These are phyloP conservation scores for Cladosporium sp. DNA, from an alignment of 2,329 filamentous ascomycete genomes.

Conservation along the genomic window DNA sequence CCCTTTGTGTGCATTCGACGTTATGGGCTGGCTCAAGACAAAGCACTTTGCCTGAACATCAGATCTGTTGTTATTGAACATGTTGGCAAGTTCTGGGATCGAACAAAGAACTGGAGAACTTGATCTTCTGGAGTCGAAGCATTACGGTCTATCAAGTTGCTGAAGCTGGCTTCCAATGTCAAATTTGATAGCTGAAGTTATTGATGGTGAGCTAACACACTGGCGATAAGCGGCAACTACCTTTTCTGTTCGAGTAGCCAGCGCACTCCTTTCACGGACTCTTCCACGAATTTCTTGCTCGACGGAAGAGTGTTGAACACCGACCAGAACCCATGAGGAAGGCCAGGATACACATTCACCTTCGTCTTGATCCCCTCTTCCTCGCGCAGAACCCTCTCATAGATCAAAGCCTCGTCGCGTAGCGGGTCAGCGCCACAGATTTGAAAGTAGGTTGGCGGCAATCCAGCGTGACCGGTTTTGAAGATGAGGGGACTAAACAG, in stretches of 20 bases:
- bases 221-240: not conserved
- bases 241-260: conserved; percentile 33
- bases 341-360: conserved; percentile 44
- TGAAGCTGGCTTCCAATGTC: too few relatives aligned
- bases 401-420: conserved; percentile 51
- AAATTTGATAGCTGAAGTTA: not conserved
- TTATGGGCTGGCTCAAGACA: not conserved
- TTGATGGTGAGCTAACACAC: not conserved
- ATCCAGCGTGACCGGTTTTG: conserved; percentile 37
- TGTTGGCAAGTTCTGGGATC: not conserved
- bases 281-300: conserved; percentile 32
- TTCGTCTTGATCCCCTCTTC: conserved; percentile 44
- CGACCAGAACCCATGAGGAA: conserved; percentile 47
- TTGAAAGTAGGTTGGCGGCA: conserved; percentile 50
- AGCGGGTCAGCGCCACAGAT: conserved; percentile 52
- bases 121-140: not conserved
- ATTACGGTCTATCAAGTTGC: too few relatives aligned
- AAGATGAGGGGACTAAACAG: conserved; percentile 34
- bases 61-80: not conserved
- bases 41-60: not conserved
- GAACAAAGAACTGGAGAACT: not conserved
- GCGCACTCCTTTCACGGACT: conserved; percentile 31
- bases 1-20: not conserved
- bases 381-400: conserved; percentile 44
- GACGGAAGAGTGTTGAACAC: conserved; percentile 30